A percentile compares a stretch with the other conserved stretches of the same genome.
Conservation (phyloP, 495 filamentous ascomycete genomes). For the Penicillium bovifimosum region DNA sequence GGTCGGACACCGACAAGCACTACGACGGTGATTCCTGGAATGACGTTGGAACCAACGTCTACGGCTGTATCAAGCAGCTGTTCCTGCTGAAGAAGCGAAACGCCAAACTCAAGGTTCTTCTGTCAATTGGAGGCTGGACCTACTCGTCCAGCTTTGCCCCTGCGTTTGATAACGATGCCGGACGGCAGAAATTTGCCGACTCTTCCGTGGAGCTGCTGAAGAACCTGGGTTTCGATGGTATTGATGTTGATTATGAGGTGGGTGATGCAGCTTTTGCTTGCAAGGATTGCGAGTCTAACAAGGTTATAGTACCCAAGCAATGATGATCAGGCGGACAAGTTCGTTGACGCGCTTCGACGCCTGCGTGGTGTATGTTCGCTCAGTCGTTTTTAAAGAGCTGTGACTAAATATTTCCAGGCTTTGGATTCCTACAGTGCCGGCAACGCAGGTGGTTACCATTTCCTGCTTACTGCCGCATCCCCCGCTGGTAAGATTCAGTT, state of each 20-base stretch:
- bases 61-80: conserved; percentile 84
- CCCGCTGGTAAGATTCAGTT: conserved; percentile 35
- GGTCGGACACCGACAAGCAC: conserved; percentile 70
- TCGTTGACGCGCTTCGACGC: conserved; percentile 56
- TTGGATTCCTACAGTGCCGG: conserved; percentile 57
- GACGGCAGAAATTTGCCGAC: conserved; percentile 60
- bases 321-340: conserved; percentile 51
- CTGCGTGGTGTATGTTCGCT: conserved; percentile 36
- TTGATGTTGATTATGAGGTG: conserved; percentile 62
- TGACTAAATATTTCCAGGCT: conserved; percentile 23
- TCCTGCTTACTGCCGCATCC: conserved; percentile 64
- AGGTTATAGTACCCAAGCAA: conserved; percentile 27
- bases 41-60: conserved; percentile 68
- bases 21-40: conserved; percentile 72
- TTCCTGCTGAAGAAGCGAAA: conserved; percentile 74
- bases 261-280: not conserved
- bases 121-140: conserved; percentile 64
- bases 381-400: not conserved
- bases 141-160: conserved; percentile 68
- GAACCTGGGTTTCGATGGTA: conserved; percentile 58
- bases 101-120: conserved; percentile 71
- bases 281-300: not conserved
- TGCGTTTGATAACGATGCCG: conserved; percentile 54
- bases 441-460: conserved; percentile 45
- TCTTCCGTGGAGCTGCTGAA: conserved; percentile 61